Percentiles rank a stretch among this genome's conserved stretches.
phyloP scores from a whole-genome alignment of 148 eudicot species.

The Heliosperma pusillum region DNA sequence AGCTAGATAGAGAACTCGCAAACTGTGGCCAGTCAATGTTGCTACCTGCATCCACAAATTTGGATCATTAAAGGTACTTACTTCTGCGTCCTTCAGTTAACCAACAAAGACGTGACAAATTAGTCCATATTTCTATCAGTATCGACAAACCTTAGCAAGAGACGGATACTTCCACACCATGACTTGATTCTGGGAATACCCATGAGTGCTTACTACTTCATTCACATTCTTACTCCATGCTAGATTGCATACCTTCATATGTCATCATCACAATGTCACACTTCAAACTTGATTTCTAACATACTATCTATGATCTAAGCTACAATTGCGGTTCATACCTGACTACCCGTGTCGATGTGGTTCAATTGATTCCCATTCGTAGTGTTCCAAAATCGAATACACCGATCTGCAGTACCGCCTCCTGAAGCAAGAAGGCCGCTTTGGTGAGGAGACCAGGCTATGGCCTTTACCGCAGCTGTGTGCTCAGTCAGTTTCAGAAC shows the following conservation, averaged over 20 bases:
- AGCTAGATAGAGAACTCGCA: slow-evolving; percentile 91
- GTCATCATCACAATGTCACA: neutral
- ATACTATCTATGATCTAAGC: neutral
- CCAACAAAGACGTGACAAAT: too few species aligned
- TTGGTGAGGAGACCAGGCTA: slow-evolving; percentile 98
- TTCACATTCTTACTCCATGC: slow-evolving; percentile 99
- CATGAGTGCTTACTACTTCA: slow-evolving; percentile 97
- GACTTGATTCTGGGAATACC: slow-evolving; percentile 94
- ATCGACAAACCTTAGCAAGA: slow-evolving; percentile 47
- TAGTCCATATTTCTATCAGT: too few species aligned
- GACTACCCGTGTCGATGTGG: slow-evolving; percentile 88
- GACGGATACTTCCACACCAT: slow-evolving; percentile 99
- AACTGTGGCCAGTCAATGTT: slow-evolving; percentile 89
- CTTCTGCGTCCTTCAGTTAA: too few species aligned
- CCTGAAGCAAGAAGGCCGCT: slow-evolving; percentile 85
- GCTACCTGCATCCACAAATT: slow-evolving; percentile 52
- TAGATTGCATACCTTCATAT: slow-evolving; percentile 81
- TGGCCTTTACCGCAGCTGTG: slow-evolving; percentile 98
- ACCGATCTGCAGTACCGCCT: slow-evolving; percentile 97
- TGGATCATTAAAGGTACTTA: neutral
- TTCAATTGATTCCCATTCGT: slow-evolving; percentile 79
- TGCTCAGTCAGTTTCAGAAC: slow-evolving; percentile 69
- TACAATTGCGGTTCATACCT: slow-evolving; percentile 36
- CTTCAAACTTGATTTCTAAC: neutral
- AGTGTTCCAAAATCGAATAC: slow-evolving; percentile 97